Evolutionary conservation across 495 filamentous ascomycete genomes (phyloP).

Genomic region (Aspergillus baeticus): DNA sequence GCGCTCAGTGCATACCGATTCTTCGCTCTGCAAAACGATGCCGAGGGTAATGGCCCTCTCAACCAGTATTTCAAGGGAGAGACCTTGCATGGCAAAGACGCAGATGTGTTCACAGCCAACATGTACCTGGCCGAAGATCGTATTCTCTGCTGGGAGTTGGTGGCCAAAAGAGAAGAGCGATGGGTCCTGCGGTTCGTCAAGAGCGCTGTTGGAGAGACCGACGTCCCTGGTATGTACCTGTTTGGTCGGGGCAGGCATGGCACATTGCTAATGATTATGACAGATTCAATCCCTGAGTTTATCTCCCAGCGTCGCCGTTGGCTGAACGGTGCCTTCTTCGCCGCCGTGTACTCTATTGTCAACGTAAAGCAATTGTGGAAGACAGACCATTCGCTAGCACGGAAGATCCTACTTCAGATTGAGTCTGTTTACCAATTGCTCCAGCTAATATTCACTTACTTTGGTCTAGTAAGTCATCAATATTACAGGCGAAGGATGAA

Average conservation of each 20-base stretch:
- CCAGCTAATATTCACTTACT: slow-evolving; percentile 90
- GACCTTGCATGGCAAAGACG: slow-evolving; percentile 92
- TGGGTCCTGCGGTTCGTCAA: slow-evolving; percentile 99
- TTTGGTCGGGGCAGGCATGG: background rate
- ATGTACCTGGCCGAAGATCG: slow-evolving; percentile 99
- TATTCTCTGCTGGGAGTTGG: slow-evolving; percentile 98
- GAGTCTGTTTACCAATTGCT: slow-evolving; percentile 96
- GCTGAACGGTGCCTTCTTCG: slow-evolving; percentile 99
- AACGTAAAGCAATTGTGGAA: slow-evolving; percentile 92
- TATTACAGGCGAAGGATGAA: background rate
- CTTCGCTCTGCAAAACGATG: slow-evolving; percentile 95
- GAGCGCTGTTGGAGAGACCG: slow-evolving; percentile 91
- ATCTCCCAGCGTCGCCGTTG: slow-evolving; percentile 93
- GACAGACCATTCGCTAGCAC: slow-evolving; percentile 85
- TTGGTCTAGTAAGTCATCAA: slow-evolving; percentile 66
- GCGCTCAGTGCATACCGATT: slow-evolving; percentile 95
- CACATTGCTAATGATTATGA: background rate
- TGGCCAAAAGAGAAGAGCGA: slow-evolving; percentile 89
- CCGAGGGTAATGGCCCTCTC: slow-evolving; percentile 89
- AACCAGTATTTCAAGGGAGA: slow-evolving; percentile 99
- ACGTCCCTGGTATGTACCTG: slow-evolving; percentile 76
- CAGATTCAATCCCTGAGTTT: slow-evolving; percentile 70
- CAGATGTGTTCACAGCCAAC: slow-evolving; percentile 98
- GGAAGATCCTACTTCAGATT: slow-evolving; percentile 90
- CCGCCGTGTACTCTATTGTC: slow-evolving; percentile 94